A percentile compares a stretch with the other conserved stretches of the same genome.
Conservation (phyloP, 2,329 filamentous ascomycete genomes). For the Exutisphaerella laricina region DNA sequence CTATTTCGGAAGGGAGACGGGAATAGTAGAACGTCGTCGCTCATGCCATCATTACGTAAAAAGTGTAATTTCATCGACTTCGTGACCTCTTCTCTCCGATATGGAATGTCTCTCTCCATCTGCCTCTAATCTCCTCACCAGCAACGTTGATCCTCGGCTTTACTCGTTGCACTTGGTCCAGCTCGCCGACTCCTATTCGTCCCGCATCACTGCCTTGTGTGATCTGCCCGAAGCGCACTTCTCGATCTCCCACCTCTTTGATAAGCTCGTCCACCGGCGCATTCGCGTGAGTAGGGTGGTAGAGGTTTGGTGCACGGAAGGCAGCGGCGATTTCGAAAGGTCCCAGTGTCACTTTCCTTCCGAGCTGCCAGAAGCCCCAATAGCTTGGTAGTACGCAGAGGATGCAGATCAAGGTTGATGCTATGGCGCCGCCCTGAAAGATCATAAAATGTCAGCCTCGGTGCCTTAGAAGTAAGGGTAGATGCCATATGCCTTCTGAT, state of each 20-base stretch:
- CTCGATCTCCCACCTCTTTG: conserved; percentile 5
- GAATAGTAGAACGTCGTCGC: too few relatives aligned
- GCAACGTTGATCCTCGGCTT: too few relatives aligned
- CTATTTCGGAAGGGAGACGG: too few relatives aligned
- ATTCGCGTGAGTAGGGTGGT: background rate
- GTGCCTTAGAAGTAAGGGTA: too few relatives aligned
- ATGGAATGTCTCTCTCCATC: too few relatives aligned
- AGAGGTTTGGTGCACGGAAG: conserved; percentile 26
- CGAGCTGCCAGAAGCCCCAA: conserved; percentile 34
- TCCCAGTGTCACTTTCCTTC: conserved; percentile 32
- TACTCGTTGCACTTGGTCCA: conserved; percentile 8
- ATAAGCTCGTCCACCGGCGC: conserved; percentile 2
- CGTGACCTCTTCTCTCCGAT: too few relatives aligned
- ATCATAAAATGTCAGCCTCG: too few relatives aligned
- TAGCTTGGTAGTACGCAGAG: conserved; percentile 31
- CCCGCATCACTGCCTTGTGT: conserved; percentile 5
- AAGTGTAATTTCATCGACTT: too few relatives aligned
- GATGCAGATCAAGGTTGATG: conserved; percentile 29
- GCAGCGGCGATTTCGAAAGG: conserved; percentile 35
- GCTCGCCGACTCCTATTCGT: conserved; percentile 10
- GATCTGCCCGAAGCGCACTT: conserved; percentile 12
- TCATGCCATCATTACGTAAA: too few relatives aligned
- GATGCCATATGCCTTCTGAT: too few relatives aligned
- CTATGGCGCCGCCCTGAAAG: conserved; percentile 30
- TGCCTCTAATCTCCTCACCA: too few relatives aligned